Evolutionary conservation across 2,329 filamentous ascomycete genomes (phyloP).

Genomic region (Fusarium fracticaudum): DNA sequence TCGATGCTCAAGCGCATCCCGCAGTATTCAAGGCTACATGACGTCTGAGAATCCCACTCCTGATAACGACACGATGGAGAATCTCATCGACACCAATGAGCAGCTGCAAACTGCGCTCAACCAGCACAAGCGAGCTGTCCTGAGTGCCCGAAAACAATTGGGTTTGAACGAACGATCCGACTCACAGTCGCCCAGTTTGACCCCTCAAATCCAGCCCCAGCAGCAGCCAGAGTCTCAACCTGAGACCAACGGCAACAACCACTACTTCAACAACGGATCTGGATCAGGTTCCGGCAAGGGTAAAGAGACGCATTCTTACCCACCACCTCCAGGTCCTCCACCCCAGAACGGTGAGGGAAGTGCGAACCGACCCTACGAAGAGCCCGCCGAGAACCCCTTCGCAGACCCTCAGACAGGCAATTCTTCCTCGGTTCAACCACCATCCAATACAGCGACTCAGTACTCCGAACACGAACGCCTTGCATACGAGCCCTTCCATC

Average conservation of each 20-base stretch:
- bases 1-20: slow-evolving; percentile 82
- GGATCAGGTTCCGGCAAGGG: slow-evolving; percentile 44
- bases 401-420: slow-evolving; percentile 47
- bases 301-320: slow-evolving; percentile 46
- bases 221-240: slow-evolving; percentile 8
- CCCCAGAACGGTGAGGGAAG: slow-evolving; percentile 42
- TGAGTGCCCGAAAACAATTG: slow-evolving; percentile 68
- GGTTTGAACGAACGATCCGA: slow-evolving; percentile 49
- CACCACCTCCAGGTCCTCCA: slow-evolving; percentile 39
- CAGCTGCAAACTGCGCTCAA: slow-evolving; percentile 84
- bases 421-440: slow-evolving; percentile 22
- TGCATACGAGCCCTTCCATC: slow-evolving; percentile 52
- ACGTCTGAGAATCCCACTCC: slow-evolving; percentile 79
- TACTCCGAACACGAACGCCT: slow-evolving; percentile 40
- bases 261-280: slow-evolving; percentile 28
- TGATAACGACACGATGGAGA: slow-evolving; percentile 94
- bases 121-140: slow-evolving; percentile 83
- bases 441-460: slow-evolving; percentile 23
- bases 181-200: slow-evolving; percentile 43
- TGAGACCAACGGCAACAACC: slow-evolving; percentile 45
- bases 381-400: slow-evolving; percentile 39
- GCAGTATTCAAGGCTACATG: slow-evolving; percentile 88
- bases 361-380: slow-evolving; percentile 30
- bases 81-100: slow-evolving; percentile 93
- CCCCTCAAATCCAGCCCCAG: slow-evolving; percentile 29